Conservation (phyloP, 2,329 filamentous ascomycete species). For the Aspergillus amoenus region DNA sequence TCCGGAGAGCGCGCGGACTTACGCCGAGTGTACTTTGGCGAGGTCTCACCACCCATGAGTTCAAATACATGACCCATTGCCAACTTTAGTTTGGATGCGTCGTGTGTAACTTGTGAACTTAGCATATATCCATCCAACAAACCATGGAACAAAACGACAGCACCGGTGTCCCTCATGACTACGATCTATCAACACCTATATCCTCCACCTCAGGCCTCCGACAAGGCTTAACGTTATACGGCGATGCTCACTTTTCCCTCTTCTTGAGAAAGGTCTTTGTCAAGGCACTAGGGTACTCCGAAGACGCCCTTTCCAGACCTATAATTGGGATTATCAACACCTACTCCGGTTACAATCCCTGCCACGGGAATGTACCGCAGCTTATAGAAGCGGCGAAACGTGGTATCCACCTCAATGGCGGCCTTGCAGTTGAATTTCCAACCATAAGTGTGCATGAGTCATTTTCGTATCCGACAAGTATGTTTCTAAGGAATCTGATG, state of each 20-base stretch:
- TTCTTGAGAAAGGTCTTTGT: constrained; percentile 76
- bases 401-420: constrained; percentile 66
- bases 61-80: neutral
- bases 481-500: constrained; percentile 74
- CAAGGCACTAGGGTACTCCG: constrained; percentile 71
- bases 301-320: constrained; percentile 67
- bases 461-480: constrained; percentile 70
- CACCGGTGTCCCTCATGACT: constrained; percentile 30
- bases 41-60: constrained; percentile 41
- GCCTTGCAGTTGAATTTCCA: constrained; percentile 69
- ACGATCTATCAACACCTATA: constrained; percentile 59
- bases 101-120: neutral
- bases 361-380: constrained; percentile 70
- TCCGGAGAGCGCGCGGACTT: constrained; percentile 17
- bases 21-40: constrained; percentile 29
- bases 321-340: constrained; percentile 77
- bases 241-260: constrained; percentile 72
- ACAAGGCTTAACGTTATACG: constrained; percentile 66
- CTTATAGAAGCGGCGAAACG: constrained; percentile 69
- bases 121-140: neutral
- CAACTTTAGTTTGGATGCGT: neutral
- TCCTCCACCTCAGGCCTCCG: constrained; percentile 55
- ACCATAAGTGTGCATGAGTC: constrained; percentile 71
- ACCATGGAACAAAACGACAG: constrained; percentile 11
- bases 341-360: constrained; percentile 71